Evolutionary conservation across 2,329 filamentous ascomycete genomes (phyloP).

Genomic region (Hortaea werneckii): DNA sequence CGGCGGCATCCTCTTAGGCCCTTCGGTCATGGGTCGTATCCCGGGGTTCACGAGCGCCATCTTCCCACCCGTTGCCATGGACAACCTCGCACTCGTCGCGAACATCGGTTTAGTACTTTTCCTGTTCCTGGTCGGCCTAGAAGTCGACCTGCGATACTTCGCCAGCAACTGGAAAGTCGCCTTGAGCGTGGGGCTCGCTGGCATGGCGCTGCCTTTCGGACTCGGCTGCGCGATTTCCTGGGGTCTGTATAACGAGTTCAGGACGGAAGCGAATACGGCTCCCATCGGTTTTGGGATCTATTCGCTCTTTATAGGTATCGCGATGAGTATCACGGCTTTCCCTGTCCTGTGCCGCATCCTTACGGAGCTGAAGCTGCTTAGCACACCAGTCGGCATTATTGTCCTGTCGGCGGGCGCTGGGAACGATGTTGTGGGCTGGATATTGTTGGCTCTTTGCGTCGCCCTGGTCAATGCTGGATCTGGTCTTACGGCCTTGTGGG

Average conservation of each 20-base stretch:
- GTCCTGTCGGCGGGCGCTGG: conserved; percentile 83
- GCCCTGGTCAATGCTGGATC: conserved; percentile 80
- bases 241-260: conserved; percentile 69
- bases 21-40: conserved; percentile 79
- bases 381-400: conserved; percentile 75
- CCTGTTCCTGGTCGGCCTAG: conserved; percentile 77
- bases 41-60: conserved; percentile 67
- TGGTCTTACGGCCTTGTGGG: conserved; percentile 74
- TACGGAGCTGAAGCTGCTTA: conserved; percentile 77
- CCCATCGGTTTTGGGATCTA: conserved; percentile 52
- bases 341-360: conserved; percentile 90
- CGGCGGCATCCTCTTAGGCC: conserved; percentile 74
- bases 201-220: conserved; percentile 75
- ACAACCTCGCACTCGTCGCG: conserved; percentile 64
- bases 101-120: conserved; percentile 78
- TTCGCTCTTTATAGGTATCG: conserved; percentile 79
- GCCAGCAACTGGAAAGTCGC: conserved; percentile 72
- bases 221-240: conserved; percentile 71
- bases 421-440: conserved; percentile 87
- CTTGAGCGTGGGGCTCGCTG: conserved; percentile 63
- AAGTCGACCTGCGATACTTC: conserved; percentile 72
- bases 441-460: conserved; percentile 84
- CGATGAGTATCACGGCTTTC: conserved; percentile 82
- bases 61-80: conserved; percentile 66
- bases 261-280: conserved; percentile 44